Conservation (phyloP, 805 yeast genomes). For the Pichia kluyveri region DNA sequence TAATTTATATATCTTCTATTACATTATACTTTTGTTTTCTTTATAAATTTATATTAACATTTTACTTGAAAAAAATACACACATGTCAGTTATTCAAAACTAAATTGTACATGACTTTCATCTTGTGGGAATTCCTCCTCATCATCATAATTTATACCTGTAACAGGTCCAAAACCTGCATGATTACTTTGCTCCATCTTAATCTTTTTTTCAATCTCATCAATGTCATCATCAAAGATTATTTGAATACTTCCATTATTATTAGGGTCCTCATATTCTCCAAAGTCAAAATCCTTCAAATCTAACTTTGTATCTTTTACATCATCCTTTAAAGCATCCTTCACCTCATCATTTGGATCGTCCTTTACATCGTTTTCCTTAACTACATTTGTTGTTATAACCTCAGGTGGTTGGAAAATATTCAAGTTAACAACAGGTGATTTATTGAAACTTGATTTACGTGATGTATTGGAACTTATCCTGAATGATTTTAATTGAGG, state of each 20-base stretch:
- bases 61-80: too few relatives aligned
- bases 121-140: conserved; percentile 27
- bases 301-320: background rate
- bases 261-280: conserved; percentile 14
- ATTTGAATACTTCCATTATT: conserved; percentile 15
- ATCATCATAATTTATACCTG: conserved; percentile 23
- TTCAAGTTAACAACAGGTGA: background rate
- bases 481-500: conserved; percentile 9
- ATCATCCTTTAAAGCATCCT: background rate
- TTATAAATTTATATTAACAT: background rate
- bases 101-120: conserved; percentile 22
- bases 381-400: background rate
- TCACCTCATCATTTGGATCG: background rate
- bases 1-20: too few relatives aligned
- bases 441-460: background rate
- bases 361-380: background rate
- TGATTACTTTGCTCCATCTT: conserved; percentile 4
- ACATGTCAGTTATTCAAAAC: conserved; percentile 17
- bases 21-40: too few relatives aligned
- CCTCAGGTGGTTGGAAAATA: background rate
- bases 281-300: conserved; percentile 9
- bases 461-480: background rate
- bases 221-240: conserved; percentile 17
- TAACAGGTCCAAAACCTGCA: conserved; percentile 10
- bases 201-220: conserved; percentile 3